Evolutionary conservation across 163 green algal genomes (phyloP).

Genomic region (Botryococcus braunii): DNA sequence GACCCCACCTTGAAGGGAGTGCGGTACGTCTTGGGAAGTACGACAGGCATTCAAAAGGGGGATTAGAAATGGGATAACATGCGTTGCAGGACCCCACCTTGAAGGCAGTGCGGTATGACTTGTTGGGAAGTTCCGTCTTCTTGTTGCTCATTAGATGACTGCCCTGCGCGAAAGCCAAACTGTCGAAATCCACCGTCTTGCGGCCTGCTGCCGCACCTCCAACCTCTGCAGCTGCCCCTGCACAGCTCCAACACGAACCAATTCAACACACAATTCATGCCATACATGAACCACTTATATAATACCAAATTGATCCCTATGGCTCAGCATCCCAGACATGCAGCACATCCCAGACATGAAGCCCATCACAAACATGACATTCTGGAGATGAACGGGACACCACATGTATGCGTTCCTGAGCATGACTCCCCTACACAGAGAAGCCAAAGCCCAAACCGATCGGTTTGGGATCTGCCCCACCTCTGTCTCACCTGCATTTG

Average conservation of each 20-base stretch:
- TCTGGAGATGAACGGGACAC: too few relatives aligned
- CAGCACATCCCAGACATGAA: too few relatives aligned
- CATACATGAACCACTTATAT: background rate
- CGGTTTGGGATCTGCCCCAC: too few relatives aligned
- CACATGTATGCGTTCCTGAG: too few relatives aligned
- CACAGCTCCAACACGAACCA: too few relatives aligned
- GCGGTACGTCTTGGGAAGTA: constrained; percentile 71
- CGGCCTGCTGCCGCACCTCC: constrained; percentile 26
- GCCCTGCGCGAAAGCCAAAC: constrained; percentile 69
- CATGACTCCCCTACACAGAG: too few relatives aligned
- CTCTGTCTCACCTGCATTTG: too few relatives aligned
- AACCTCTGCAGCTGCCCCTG: constrained; percentile 11
- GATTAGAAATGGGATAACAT: too few relatives aligned
- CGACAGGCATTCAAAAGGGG: too few relatives aligned
- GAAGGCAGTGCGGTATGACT: constrained; percentile 72
- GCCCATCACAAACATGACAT: too few relatives aligned
- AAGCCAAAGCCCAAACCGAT: too few relatives aligned
- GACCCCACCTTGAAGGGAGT: constrained; percentile 64
- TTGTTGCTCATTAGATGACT: constrained; percentile 87
- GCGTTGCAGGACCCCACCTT: constrained; percentile 38
- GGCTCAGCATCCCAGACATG: too few relatives aligned
- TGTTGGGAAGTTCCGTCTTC: constrained; percentile 69
- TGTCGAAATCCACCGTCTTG: constrained; percentile 73
- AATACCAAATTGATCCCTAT: background rate
- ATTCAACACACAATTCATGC: background rate